phyloP scores from a whole-genome alignment of 2,329 filamentous ascomycete genomes.

The Myrmaecium sp. region DNA sequence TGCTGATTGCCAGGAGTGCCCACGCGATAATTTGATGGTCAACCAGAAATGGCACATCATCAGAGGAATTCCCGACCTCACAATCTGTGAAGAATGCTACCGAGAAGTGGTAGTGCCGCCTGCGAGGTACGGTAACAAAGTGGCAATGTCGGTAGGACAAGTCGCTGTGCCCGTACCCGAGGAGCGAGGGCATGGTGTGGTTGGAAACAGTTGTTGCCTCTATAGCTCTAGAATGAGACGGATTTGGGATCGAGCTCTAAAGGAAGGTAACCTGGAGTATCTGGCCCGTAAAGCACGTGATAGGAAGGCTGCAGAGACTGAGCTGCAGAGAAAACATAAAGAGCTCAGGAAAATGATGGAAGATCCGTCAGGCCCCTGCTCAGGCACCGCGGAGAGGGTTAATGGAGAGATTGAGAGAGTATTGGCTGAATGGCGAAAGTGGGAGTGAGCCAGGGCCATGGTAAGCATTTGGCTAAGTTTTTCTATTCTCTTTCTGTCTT shows the following conservation, averaged over 20 bases:
- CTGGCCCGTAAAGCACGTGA: slow-evolving; percentile 45
- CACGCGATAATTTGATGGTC: slow-evolving; percentile 42
- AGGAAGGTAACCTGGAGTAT: slow-evolving; percentile 48
- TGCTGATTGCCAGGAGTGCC: slow-evolving; percentile 38
- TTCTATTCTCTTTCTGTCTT: no score
- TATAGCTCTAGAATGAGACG: slow-evolving; percentile 67
- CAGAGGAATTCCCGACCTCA: slow-evolving; percentile 56
- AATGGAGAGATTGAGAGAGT: no score
- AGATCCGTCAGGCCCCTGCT: no score
- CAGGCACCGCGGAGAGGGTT: no score
- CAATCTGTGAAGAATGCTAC: slow-evolving; percentile 77
- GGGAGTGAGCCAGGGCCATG: no score
- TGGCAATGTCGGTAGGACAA: slow-evolving; percentile 27
- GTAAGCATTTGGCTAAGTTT: no score
- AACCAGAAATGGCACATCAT: slow-evolving; percentile 62
- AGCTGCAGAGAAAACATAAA: slow-evolving; percentile 26
- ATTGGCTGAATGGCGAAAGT: no score
- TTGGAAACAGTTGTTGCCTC: slow-evolving; percentile 49
- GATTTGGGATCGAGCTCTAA: slow-evolving; percentile 51
- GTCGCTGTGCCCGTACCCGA: slow-evolving; percentile 39
- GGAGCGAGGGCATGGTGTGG: slow-evolving; percentile 17
- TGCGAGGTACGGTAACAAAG: slow-evolving; percentile 4
- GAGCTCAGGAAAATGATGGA: slow-evolving; percentile 10
- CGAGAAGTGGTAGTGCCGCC: slow-evolving; percentile 57
- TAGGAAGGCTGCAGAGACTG: slow-evolving; percentile 22